Percentiles rank a stretch among this genome's conserved stretches.
phyloP scores from a whole-genome alignment of 352 stramenopile genomes.

The Phytophthora rubi region DNA sequence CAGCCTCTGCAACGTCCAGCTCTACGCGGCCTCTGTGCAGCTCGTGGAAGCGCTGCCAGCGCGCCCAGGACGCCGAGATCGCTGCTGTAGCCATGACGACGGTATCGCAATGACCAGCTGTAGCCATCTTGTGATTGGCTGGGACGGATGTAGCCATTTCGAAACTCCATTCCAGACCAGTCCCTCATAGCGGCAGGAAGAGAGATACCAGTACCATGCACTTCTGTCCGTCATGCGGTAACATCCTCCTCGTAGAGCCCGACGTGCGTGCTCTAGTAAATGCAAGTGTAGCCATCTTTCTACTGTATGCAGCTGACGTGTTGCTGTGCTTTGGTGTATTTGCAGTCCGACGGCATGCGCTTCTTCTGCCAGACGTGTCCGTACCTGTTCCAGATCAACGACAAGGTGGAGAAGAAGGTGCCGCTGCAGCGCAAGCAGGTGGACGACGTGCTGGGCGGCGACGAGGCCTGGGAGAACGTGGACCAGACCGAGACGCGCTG shows the following conservation, averaged over 20 bases:
- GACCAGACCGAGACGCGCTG: conserved; percentile 96
- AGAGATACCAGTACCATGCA: conserved; percentile 56
- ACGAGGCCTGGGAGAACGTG: conserved; percentile 98
- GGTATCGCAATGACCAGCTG: not conserved
- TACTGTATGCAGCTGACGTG: not conserved
- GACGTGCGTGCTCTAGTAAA: conserved; percentile 49
- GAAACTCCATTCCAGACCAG: not conserved
- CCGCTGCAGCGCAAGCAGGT: conserved; percentile 96
- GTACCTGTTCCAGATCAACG: conserved; percentile 90
- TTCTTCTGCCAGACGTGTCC: conserved; percentile 92
- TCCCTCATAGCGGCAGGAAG: conserved; percentile 1
- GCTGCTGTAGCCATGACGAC: conserved; percentile 6
- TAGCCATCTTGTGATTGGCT: conserved; percentile 4
- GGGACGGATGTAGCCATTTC: not conserved
- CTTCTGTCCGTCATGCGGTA: conserved; percentile 91
- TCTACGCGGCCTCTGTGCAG: not conserved
- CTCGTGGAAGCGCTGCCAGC: conserved; percentile 28
- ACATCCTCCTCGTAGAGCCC: conserved; percentile 91
- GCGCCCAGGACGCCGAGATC: conserved; percentile 29
- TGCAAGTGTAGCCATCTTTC: not conserved
- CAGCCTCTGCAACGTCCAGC: conserved; percentile 22
- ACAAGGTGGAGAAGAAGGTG: conserved; percentile 91
- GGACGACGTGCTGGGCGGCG: conserved; percentile 98
- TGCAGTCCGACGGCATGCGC: conserved; percentile 84
- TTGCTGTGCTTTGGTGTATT: not conserved